phyloP scores from a whole-genome alignment of 768 basidiomycete species.

The Rhizopogon salebrosus region DNA sequence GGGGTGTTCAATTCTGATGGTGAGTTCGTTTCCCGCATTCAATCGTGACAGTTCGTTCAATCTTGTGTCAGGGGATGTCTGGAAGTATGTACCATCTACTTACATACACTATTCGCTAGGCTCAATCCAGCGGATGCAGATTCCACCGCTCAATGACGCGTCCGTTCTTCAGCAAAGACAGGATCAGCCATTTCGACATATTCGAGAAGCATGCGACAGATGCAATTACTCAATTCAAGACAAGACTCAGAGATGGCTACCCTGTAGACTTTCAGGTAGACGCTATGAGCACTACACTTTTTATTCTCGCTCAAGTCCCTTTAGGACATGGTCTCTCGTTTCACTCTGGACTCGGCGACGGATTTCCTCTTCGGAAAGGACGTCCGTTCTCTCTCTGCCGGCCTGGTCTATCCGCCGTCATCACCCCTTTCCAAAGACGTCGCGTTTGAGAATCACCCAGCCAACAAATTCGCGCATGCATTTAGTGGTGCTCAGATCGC shows the following conservation, averaged over 20 bases:
- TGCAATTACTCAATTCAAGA: conserved; percentile 28
- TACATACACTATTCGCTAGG: background rate
- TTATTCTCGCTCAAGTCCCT: background rate
- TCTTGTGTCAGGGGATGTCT: conserved; percentile 24
- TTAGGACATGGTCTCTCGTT: conserved; percentile 35
- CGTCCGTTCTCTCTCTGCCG: conserved; percentile 32
- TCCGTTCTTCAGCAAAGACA: conserved; percentile 36
- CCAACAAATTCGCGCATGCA: conserved; percentile 34
- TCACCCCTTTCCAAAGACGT: conserved; percentile 17
- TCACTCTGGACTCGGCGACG: conserved; percentile 54
- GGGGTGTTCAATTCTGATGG: conserved; percentile 41
- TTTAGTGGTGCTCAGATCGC: conserved; percentile 33
- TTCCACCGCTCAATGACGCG: conserved; percentile 40
- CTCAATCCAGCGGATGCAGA: conserved; percentile 10
- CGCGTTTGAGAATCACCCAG: conserved; percentile 22
- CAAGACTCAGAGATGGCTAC: conserved; percentile 28
- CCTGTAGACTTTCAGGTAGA: conserved; percentile 38
- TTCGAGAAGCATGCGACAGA: conserved; percentile 33
- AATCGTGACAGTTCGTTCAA: background rate
- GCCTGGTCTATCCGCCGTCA: conserved; percentile 29
- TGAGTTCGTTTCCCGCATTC: background rate
- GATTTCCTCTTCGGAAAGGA: conserved; percentile 49
- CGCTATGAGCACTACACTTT: background rate
- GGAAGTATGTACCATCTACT: conserved; percentile 28
- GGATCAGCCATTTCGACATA: conserved; percentile 35